Evolutionary conservation across 2,329 filamentous ascomycete species (phyloP).

Genomic region (Aspergillus viridinutans): DNA sequence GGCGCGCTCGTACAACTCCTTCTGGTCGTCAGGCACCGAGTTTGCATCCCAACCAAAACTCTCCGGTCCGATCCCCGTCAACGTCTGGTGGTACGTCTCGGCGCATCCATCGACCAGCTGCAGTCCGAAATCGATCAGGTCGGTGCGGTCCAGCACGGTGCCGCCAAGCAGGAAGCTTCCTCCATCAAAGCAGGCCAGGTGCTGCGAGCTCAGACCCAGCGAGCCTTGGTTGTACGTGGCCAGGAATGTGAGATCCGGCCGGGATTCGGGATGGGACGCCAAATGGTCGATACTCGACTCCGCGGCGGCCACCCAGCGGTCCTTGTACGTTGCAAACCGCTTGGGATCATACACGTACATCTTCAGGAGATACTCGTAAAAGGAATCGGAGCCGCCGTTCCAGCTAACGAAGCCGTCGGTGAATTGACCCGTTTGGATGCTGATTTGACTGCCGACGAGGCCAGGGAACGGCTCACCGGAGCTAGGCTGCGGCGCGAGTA

Average conservation of each 20-base stretch:
- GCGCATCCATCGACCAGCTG: conserved; percentile 68
- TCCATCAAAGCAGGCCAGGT: conserved; percentile 74
- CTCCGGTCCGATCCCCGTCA: conserved; percentile 74
- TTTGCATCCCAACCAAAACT: conserved; percentile 60
- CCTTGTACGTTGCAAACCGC: conserved; percentile 61
- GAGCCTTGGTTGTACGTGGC: conserved; percentile 34
- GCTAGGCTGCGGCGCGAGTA: conserved; percentile 62
- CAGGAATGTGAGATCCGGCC: conserved; percentile 67
- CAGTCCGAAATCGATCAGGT: conserved; percentile 72
- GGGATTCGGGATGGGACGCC: conserved; percentile 60
- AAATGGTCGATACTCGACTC: conserved; percentile 72
- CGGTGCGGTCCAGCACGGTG: conserved; percentile 59
- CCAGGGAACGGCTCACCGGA: conserved; percentile 70
- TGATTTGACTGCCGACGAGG: conserved; percentile 65
- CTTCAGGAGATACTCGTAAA: conserved; percentile 88
- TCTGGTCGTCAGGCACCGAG: conserved; percentile 43
- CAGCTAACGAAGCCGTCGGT: conserved; percentile 66
- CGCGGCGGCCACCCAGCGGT: conserved; percentile 70
- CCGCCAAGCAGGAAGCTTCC: conserved; percentile 84
- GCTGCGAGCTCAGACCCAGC: conserved; percentile 37
- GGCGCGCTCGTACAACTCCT: conserved; percentile 58
- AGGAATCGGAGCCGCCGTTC: conserved; percentile 73
- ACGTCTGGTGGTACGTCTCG: conserved; percentile 65
- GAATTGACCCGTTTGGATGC: conserved; percentile 63
- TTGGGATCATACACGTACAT: conserved; percentile 76